Conservation (phyloP, 2,329 filamentous ascomycete species). For the Peltaster fructicola region DNA sequence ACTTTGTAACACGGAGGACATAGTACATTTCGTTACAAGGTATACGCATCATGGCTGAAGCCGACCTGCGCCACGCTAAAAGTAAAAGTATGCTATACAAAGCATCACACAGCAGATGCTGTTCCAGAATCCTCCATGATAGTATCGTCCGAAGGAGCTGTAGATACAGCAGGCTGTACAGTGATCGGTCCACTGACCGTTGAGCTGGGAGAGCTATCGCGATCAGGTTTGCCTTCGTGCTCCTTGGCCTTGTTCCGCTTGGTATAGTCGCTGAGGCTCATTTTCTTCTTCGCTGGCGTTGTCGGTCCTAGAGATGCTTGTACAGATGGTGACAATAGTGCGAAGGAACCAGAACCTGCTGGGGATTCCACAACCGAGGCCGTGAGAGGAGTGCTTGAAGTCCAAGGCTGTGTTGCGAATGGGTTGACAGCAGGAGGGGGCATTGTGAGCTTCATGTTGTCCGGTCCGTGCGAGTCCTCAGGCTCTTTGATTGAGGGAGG, state of each 20-base stretch:
- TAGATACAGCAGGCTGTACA: conserved; percentile 3
- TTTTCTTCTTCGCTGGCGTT: conserved; percentile 29
- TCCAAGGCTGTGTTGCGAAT: conserved; percentile 5
- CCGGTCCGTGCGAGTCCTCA: conserved; percentile 6
- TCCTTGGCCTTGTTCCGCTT: conserved; percentile 23
- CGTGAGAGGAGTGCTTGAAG: conserved; percentile 4
- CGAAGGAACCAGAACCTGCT: conserved; percentile 8
- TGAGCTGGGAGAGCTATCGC: conserved; percentile 17
- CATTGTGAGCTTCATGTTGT: conserved; percentile 17
- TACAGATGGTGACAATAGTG: conserved; percentile 21
- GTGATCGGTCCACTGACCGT: conserved; percentile 3
- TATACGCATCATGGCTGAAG: conserved; percentile 4
- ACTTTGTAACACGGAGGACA: conserved; percentile 12
- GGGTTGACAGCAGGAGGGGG: conserved; percentile 14
- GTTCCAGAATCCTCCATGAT: too few species aligned
- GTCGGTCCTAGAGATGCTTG: conserved; percentile 23
- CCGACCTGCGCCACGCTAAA: conserved; percentile 9
- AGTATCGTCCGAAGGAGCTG: too few species aligned
- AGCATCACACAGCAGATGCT: too few species aligned
- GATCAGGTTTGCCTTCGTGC: conserved; percentile 10
- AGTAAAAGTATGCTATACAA: conserved; percentile 1
- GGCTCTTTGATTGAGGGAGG: neutral
- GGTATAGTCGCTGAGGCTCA: conserved; percentile 34
- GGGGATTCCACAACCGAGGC: conserved; percentile 11
- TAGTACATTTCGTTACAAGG: conserved; percentile 7